These are phyloP conservation scores for Cylindrotheca closterium DNA, from an alignment of 108 stramenopile genomes.

Conservation along the genomic window DNA sequence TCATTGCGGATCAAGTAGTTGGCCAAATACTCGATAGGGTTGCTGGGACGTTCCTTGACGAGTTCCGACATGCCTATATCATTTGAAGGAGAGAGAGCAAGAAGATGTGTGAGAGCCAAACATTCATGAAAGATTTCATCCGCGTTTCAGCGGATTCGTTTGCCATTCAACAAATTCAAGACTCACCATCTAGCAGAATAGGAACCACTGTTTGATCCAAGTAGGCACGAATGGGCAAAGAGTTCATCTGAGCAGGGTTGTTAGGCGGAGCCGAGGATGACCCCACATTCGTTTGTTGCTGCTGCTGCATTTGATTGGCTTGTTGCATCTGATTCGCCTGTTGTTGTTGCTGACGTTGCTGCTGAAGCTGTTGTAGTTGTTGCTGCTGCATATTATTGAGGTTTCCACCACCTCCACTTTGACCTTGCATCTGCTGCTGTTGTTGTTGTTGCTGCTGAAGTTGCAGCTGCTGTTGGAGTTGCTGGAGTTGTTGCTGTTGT, in stretches of 20 bases:
- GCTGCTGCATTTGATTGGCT: conserved; percentile 26
- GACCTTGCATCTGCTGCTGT: conserved; percentile 18
- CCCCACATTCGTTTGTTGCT: background rate
- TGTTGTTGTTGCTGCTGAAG: conserved; percentile 12
- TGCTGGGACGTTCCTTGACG: conserved; percentile 96
- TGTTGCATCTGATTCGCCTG: conserved; percentile 26
- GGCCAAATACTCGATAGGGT: conserved; percentile 98
- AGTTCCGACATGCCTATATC: conserved; percentile 94
- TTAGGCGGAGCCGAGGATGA: conserved; percentile 8
- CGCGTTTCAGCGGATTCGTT: too few species aligned
- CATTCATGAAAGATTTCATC: too few species aligned
- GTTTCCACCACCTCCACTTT: background rate
- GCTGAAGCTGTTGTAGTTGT: conserved; percentile 12
- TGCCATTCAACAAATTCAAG: too few species aligned
- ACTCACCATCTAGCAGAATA: conserved; percentile 91
- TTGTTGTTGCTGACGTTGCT: conserved; percentile 11
- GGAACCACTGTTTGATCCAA: conserved; percentile 99
- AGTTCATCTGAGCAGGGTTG: conserved; percentile 52
- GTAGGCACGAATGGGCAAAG: conserved; percentile 97
- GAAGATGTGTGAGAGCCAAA: too few species aligned
- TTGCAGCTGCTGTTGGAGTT: conserved; percentile 2
- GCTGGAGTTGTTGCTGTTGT: background rate
- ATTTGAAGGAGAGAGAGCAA: background rate
- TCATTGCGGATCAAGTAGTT: conserved; percentile 93
- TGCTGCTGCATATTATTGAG: conserved; percentile 10